Percentiles rank a stretch among this genome's conserved stretches.
Conservation (phyloP, 2,329 filamentous ascomycete species). For the Teratosphaeria pseudoeucalypti region DNA sequence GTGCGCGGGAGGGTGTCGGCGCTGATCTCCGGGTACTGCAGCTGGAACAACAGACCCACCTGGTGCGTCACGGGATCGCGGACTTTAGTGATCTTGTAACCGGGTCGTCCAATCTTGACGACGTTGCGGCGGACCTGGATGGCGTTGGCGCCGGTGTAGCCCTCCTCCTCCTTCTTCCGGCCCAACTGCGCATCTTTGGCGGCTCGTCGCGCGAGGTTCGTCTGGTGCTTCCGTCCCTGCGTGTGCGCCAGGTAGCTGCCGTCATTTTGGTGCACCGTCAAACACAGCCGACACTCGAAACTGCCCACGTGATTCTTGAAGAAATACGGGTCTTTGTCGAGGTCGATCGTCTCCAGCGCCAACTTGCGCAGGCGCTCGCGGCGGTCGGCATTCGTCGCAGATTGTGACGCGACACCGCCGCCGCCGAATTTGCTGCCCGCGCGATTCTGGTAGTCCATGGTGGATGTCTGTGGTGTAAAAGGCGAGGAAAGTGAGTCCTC, state of each 20-base stretch:
- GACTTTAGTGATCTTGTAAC: conserved; percentile 96
- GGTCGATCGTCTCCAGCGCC: conserved; percentile 95
- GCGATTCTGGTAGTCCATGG: conserved; percentile 57
- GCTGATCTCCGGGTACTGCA: conserved; percentile 87
- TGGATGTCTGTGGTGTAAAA: not conserved
- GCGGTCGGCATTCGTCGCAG: conserved; percentile 90
- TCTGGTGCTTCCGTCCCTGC: conserved; percentile 97
- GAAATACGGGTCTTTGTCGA: conserved; percentile 99
- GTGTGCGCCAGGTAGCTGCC: conserved; percentile 98
- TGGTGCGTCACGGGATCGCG: conserved; percentile 81
- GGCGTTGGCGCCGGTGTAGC: conserved; percentile 67
- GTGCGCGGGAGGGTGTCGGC: conserved; percentile 68
- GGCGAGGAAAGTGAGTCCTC: not conserved
- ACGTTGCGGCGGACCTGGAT: conserved; percentile 62
- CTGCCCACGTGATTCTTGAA: conserved; percentile 99
- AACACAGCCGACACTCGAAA: conserved; percentile 92
- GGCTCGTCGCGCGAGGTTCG: conserved; percentile 87
- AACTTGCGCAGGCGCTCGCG: conserved; percentile 96
- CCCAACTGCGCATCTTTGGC: conserved; percentile 93
- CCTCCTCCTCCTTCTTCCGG: conserved; percentile 42
- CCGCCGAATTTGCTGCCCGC: conserved; percentile 97
- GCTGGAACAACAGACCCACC: conserved; percentile 84
- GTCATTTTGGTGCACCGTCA: conserved; percentile 98
- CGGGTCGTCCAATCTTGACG: conserved; percentile 90
- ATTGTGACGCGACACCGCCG: conserved; percentile 87